Percentiles rank a stretch among this genome's conserved stretches.
Conservation (phyloP, 129 eudicot species). For the Arctium lappa region DNA sequence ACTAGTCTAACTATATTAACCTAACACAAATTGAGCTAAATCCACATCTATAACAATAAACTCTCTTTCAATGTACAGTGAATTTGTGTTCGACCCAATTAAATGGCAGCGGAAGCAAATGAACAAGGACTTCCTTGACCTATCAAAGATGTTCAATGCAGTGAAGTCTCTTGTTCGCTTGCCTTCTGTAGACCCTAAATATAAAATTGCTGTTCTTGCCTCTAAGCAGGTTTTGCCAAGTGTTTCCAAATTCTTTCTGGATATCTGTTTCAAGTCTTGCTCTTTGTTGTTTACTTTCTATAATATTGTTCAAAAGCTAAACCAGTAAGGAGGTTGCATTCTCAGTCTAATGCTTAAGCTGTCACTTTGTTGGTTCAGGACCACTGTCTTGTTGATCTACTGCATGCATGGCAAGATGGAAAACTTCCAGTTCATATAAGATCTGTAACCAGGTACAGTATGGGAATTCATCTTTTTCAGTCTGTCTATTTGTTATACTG, state of each 20-base stretch:
- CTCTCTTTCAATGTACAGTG: constrained; percentile 49
- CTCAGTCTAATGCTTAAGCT: background rate
- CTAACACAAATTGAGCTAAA: background rate
- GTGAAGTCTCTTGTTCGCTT: constrained; percentile 72
- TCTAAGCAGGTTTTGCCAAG: constrained; percentile 70
- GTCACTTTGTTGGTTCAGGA: constrained; percentile 45
- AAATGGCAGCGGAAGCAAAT: constrained; percentile 86
- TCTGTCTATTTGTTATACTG: background rate
- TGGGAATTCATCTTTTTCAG: background rate
- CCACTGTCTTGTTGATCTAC: constrained; percentile 90
- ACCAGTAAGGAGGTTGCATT: background rate
- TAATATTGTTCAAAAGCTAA: background rate
- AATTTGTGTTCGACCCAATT: constrained; percentile 65
- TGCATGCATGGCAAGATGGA: constrained; percentile 93
- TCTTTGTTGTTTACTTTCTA: background rate
- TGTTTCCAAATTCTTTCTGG: background rate
- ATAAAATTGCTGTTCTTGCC: constrained; percentile 78
- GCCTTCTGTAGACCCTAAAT: constrained; percentile 70
- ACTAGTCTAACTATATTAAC: background rate
- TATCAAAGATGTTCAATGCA: constrained; percentile 67
- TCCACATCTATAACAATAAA: background rate
- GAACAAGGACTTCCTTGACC: constrained; percentile 67
- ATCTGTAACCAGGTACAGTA: constrained; percentile 66
- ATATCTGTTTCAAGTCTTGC: background rate
- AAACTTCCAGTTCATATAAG: constrained; percentile 74